Conservation (phyloP, 495 filamentous ascomycete species). For the Xeromyces bisporus region DNA sequence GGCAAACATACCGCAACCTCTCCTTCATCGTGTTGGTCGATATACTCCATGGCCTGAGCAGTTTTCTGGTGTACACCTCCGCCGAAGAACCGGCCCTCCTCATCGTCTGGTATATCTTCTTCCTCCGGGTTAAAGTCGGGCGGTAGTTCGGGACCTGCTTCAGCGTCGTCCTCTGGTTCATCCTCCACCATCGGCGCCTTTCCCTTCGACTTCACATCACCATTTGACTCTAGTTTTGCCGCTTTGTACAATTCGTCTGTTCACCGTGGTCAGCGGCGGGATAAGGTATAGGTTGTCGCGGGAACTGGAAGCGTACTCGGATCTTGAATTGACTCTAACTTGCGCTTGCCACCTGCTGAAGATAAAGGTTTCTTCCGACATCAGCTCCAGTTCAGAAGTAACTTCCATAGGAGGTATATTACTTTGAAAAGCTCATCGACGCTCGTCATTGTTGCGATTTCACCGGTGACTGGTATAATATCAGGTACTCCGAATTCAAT, state of each 20-base stretch:
- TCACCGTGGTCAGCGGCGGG: slow-evolving; percentile 8
- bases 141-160: slow-evolving; percentile 52
- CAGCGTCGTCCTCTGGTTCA: slow-evolving; percentile 45
- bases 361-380: slow-evolving; percentile 24
- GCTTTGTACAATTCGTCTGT: slow-evolving; percentile 73
- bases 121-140: slow-evolving; percentile 44
- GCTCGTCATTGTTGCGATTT: slow-evolving; percentile 43
- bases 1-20: slow-evolving; percentile 24
- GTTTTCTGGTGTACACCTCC: slow-evolving; percentile 72
- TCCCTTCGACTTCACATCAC: slow-evolving; percentile 45
- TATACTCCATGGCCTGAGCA: slow-evolving; percentile 74
- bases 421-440: slow-evolving; percentile 81
- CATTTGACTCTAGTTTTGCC: slow-evolving; percentile 48
- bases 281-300: neutral
- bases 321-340: slow-evolving; percentile 52
- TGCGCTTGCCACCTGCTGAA: slow-evolving; percentile 47
- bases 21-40: slow-evolving; percentile 51
- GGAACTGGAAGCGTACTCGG: slow-evolving; percentile 38
- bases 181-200: slow-evolving; percentile 40
- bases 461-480: slow-evolving; percentile 1
- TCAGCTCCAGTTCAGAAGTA: neutral
- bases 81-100: slow-evolving; percentile 90
- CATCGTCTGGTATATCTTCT: slow-evolving; percentile 45
- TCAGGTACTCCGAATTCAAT: neutral
- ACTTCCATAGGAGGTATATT: slow-evolving; percentile 5